Base-by-base conservation (phyloP, 2,329 filamentous ascomycete species). In the Ophiosphaerella korrae region DNA sequence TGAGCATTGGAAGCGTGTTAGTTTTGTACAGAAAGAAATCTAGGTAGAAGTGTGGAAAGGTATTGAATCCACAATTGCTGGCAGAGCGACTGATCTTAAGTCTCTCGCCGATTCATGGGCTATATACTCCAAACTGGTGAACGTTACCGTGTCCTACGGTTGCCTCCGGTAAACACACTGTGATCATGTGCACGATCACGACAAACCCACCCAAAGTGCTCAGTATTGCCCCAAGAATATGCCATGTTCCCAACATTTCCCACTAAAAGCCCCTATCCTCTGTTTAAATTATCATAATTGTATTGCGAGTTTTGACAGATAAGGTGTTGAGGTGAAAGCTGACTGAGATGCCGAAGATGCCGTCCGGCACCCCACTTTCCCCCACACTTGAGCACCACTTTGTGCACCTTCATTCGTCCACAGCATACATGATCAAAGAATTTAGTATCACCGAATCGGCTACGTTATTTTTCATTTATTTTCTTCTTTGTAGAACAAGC, bases 331-430 rank as follows among this genome's bases (percentile, higher is more conserved):
- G 5, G 11, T 23, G 9, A 13, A 16, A 7, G 16, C 21, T 14
- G n/a, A 5, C 11, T 9, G n/a, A 29, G 38, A 42, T 48, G 45
- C 45, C 45, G 45, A 48, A 48, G 45, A 42, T 48, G 45, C 45
- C 45, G 45, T 12, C 36, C 38, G 37, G 32, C 32, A 38, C 38
- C 39, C 39, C 39, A 16, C 39, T 29, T 32, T 16, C 13, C 39
- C 13, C 39, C 24, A 23, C 8, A 21, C 4, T 24, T 24, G 16
- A 26, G 18, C 26, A 6, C 24, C 24, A 26, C 26, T 29, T 29
- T 29, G 5, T 2, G 9, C 26, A 29, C 2, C 5, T 11, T 29
- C 5, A 5, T 29, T 29, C 26, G 6, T 8, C 26, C 11, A 29
- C 26, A 29, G 9, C 26, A 29, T 7, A 29, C 11, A 29, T 29